Conservation (phyloP, 1,284 basidiomycete species). For the Rhizoctonia solani region DNA sequence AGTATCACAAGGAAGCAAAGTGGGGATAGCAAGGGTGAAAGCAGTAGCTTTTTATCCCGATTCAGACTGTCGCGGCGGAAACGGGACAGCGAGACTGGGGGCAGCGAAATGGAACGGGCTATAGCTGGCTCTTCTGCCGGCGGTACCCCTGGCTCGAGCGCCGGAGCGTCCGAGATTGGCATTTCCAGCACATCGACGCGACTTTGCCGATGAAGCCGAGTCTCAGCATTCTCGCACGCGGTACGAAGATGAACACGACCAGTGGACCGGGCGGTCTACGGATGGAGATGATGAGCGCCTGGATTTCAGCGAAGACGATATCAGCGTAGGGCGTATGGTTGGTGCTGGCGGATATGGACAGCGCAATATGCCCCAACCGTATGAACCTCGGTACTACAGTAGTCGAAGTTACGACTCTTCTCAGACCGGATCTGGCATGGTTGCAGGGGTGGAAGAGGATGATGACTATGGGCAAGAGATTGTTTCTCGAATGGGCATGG, state of each 20-base stretch:
- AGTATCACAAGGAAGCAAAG: conserved; percentile 27
- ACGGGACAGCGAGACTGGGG: conserved; percentile 28
- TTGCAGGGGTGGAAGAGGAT: conserved; percentile 22
- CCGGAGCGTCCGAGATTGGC: conserved; percentile 23
- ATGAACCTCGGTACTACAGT: background rate
- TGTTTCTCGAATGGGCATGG: conserved; percentile 6
- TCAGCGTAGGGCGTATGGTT: conserved; percentile 30
- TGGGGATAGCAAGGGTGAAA: conserved; percentile 28
- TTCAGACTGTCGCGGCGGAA: conserved; percentile 15
- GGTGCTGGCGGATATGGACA: conserved; percentile 34
- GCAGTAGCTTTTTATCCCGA: conserved; percentile 25
- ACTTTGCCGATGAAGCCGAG: conserved; percentile 26
- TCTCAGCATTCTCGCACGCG: conserved; percentile 1
- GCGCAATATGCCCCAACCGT: conserved; percentile 11
- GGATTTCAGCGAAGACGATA: conserved; percentile 29
- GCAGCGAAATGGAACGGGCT: conserved; percentile 29
- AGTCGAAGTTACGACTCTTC: background rate
- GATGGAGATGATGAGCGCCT: conserved; percentile 30
- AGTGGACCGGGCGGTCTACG: conserved; percentile 22
- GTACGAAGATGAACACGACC: conserved; percentile 28
- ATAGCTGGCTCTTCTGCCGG: conserved; percentile 34
- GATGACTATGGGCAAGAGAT: conserved; percentile 19
- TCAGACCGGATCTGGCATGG: conserved; percentile 4
- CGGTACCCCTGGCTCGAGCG: conserved; percentile 30
- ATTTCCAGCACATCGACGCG: conserved; percentile 20